Evolutionary conservation across 192 early-diverging fungal species (phyloP), one percentile per base, ranked within the genome.

Genomic region (Coemansia sp.): DNA sequence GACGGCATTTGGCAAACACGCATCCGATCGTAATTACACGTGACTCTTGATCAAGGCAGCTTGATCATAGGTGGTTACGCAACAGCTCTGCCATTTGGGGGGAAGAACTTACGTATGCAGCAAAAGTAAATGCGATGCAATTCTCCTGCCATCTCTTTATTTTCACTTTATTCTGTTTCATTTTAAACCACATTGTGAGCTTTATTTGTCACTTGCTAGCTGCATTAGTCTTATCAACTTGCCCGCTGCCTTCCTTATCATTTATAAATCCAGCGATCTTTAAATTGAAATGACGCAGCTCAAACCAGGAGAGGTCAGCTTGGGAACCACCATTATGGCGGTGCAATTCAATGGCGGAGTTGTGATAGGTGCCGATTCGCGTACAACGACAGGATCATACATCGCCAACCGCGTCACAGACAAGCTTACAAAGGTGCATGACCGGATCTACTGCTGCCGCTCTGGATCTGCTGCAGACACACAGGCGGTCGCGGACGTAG

Each of bases 301-400:
- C 43, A 99, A 96, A 84, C 88, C 94, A 33, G 95, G 95, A 72
- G 96, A 99, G 86, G 90, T 93, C 63, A 91, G 93, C 85, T 85
- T 99, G 67, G 96, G 96, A 63, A 99, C 97, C 34, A 94, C 96
- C 61, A 95, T 95, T 82, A 95, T 98, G 94, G 96, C 96, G 10
- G 93, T 94, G 45, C 74, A 86, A 61, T 98, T 90, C 73, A 83
- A 88, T 25, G 93, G 89, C 67, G 96, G 97, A 26, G 95, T 99
- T 29, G 88, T 99, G 63, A 84, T 99, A 63, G 96, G 94, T 33
- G 97, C 97, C 46, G 97, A 99, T 78, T 96, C 95, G 63, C 88
- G 97, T 63, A 97, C 97, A 18, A 95, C 95, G 10, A 93, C 89
- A 10, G 97, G 97, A 26, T 84, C 96, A 23, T 98, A 96, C 83